Evolutionary conservation across 2,329 filamentous ascomycete species (phyloP).

Genomic region (Penicillium sclerotiorum): DNA sequence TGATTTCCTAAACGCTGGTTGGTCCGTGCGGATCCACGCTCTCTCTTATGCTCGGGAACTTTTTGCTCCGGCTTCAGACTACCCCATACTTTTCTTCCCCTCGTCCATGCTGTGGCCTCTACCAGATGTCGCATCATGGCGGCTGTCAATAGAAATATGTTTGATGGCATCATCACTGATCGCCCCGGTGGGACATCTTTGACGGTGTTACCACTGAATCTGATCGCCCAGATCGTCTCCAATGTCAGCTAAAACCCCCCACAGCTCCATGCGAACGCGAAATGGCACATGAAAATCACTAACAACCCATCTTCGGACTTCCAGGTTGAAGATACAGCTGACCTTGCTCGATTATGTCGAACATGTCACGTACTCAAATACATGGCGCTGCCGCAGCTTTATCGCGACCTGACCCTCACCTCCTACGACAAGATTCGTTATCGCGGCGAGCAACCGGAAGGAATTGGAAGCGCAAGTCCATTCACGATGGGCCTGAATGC

Average conservation of each 20-base stretch:
- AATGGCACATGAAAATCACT: slow-evolving; percentile 1
- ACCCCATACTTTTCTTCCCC: slow-evolving; percentile 13
- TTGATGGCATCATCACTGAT: slow-evolving; percentile 37
- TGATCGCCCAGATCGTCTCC: slow-evolving; percentile 60
- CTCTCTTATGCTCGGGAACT: slow-evolving; percentile 16
- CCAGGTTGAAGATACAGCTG: slow-evolving; percentile 60
- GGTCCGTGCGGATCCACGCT: slow-evolving; percentile 16
- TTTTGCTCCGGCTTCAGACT: slow-evolving; percentile 19
- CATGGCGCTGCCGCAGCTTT: slow-evolving; percentile 65
- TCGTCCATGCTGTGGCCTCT: slow-evolving; percentile 29
- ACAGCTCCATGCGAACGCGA: not conserved
- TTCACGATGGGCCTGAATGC: slow-evolving; percentile 66
- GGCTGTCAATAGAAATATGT: slow-evolving; percentile 47
- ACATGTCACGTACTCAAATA: slow-evolving; percentile 66
- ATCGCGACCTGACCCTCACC: slow-evolving; percentile 57
- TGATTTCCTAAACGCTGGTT: slow-evolving; percentile 1
- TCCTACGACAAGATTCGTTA: slow-evolving; percentile 64
- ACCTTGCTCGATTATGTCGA: slow-evolving; percentile 62
- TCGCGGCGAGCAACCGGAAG: slow-evolving; percentile 59
- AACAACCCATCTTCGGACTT: slow-evolving; percentile 5
- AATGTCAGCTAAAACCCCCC: slow-evolving; percentile 43
- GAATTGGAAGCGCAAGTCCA: slow-evolving; percentile 63
- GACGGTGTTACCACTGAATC: slow-evolving; percentile 57
- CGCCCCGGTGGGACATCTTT: slow-evolving; percentile 34
- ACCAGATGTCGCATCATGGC: slow-evolving; percentile 42